Base-by-base conservation (phyloP, 2,329 filamentous ascomycete genomes). In the Aureobasidium sp. region DNA sequence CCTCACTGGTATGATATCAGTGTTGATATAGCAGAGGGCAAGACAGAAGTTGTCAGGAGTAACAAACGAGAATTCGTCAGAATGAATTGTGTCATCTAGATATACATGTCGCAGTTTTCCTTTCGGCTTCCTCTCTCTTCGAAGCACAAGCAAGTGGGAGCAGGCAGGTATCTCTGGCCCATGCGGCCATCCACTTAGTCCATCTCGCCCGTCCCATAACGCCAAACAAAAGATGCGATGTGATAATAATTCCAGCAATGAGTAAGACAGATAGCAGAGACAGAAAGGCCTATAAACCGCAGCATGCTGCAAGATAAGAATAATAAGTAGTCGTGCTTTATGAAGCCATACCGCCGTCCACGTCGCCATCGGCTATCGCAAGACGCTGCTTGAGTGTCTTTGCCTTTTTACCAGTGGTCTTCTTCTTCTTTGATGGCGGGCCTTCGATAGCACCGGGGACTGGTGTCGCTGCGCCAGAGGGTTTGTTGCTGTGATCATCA, bases 391-490 rank as follows among this genome's bases (percentile, higher is more conserved):
- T 78, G 21, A 78, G 72, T 58, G 77, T 78, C 73, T 79, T 80
- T n/a, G 78, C 78, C 69, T 80, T 80, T 69, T 80, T 80, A 67
- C 72, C 76, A 61, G 77, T 72, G 13, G 76, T 74, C 72, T 85
- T 81, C 78, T 88, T 85, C 76, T 84, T 79, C 71, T 80, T 72
- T 71, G 44, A 75, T 70, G 67, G 74, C 71, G 37, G 82, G 72
- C 67, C 70, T 32, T 72, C 72, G 42, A 76, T 76, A 2, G 76
- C 76, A 3, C 74, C 77, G 53, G 85, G 84, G 10, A 88, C 82
- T 0, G 91, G 92, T 1, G 94, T 97, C 3, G 90, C 91, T 0
- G 91, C 86, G 39, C 92, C 94, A 3, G 90, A 95, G 29, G 85
- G 85, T 71, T 96, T 94, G 67, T 87, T 88, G 68, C 83, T 87